Base-by-base conservation (phyloP, 2,329 filamentous ascomycete species). In the Ilyonectria destructans region DNA sequence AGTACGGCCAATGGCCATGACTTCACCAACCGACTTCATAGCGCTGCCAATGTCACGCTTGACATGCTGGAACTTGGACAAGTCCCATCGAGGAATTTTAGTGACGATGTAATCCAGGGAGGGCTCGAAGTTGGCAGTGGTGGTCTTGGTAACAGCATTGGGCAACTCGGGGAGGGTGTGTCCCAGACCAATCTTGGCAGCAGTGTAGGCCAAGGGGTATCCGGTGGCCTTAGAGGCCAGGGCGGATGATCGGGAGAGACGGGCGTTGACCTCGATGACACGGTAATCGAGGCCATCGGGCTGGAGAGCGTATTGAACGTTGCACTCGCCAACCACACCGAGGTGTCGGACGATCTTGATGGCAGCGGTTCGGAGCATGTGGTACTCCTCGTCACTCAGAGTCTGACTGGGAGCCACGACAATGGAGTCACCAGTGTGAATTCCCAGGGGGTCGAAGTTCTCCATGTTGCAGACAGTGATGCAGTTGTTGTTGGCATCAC, bases 1-100 rank as follows among this genome's bases (percentile, higher is more conserved):
- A 33, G 96, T 98, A 82, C 96, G 92, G 74, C 96, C 96, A 77
- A 99, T 98, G 72, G 96, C 96, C 96, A 99, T 99, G 68, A 99
- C 96, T 84, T 99, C 96, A 80, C 96, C 96, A 65, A 99, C 95
- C 26, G 95, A 98, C 87, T 98, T 99, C 96, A 99, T 99, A 69
- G 96, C 93, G 79, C 94, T 97, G 75, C 96, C 96, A 79, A 99
- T 98, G 79, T 97, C 93, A 69, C 96, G 93, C 87, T 97, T 97
- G 72, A 99, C 96, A 78, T 98, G 96, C 85, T 98, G 96, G 88
- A 99, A 99, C 86, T 99, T 99, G 87, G 93, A 91, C 79, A 99
- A 84, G 87, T 99, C 96, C 96, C 96, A 99, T 79, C 96, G 91
- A 76, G 96, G 96, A 76, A 99, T 98, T 88, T 99, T 99, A 75